These are phyloP conservation scores for Scenedesmus sp. DNA, from an alignment of 163 green algal species.

Conservation along the genomic window DNA sequence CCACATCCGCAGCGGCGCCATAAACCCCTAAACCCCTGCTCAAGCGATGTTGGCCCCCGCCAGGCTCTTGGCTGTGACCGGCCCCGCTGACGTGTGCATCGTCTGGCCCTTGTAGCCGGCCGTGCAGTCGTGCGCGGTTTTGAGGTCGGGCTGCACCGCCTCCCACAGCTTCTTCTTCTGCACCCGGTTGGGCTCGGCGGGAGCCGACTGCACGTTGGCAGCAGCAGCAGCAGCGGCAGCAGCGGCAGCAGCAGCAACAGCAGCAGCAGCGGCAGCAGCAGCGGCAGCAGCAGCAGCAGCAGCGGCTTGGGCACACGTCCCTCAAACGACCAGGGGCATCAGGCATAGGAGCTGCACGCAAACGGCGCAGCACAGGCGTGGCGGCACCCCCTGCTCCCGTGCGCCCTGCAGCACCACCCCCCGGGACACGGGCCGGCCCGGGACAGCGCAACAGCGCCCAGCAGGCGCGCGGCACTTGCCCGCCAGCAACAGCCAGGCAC, in stretches of 20 bases:
- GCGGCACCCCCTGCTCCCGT: too few species aligned
- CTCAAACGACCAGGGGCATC: too few species aligned
- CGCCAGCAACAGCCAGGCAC: too few species aligned
- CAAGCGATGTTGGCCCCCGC: conserved; percentile 41
- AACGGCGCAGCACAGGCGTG: too few species aligned
- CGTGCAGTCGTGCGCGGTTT: conserved; percentile 1
- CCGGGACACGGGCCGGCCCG: too few species aligned
- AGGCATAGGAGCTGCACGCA: too few species aligned
- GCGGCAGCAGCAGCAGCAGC: conserved; percentile 12
- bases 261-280: conserved; percentile 35
- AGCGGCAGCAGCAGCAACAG: not conserved
- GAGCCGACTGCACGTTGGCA: conserved; percentile 67
- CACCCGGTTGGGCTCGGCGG: conserved; percentile 85
- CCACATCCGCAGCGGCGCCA: not conserved
- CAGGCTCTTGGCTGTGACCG: conserved; percentile 38
- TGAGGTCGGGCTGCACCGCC: conserved; percentile 60
- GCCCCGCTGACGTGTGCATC: conserved; percentile 49
- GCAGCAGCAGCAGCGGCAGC: not conserved
- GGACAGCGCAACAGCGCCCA: too few species aligned
- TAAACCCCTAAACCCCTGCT: not conserved
- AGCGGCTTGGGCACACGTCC: not conserved
- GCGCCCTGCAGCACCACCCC: too few species aligned
- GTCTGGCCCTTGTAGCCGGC: conserved; percentile 38
- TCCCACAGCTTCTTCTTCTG: conserved; percentile 99
- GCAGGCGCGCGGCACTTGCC: too few species aligned